phyloP scores from a whole-genome alignment of 257 asterid species.

The Salvia rosmarinus region DNA sequence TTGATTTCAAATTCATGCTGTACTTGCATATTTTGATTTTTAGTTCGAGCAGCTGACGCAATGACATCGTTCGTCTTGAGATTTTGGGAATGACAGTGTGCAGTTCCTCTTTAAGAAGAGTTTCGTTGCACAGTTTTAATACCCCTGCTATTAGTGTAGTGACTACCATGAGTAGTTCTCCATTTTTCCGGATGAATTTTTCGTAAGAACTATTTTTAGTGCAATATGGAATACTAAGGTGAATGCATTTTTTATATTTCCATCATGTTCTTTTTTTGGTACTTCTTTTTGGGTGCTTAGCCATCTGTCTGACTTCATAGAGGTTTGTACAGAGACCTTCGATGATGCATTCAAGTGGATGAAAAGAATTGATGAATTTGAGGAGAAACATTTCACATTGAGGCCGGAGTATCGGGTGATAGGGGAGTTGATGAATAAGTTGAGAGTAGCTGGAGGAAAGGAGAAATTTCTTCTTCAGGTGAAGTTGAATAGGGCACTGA shows the following conservation, averaged over 20 bases:
- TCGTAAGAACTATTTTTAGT: neutral
- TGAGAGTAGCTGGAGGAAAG: conserved; percentile 88
- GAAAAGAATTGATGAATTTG: conserved; percentile 78
- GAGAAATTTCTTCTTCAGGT: conserved; percentile 84
- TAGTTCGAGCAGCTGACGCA: neutral
- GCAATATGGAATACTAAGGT: neutral
- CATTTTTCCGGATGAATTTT: neutral
- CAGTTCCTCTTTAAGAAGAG: neutral
- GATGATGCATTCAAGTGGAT: conserved; percentile 74
- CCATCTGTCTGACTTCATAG: conserved; percentile 28
- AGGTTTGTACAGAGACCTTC: conserved; percentile 63
- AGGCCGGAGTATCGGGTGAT: conserved; percentile 88
- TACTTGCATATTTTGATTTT: neutral
- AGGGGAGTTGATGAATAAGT: conserved; percentile 82
- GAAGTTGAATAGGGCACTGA: conserved; percentile 83
- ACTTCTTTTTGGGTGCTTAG: neutral
- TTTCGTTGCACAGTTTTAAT: neutral
- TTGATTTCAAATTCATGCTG: neutral
- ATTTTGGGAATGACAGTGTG: neutral
- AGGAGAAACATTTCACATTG: conserved; percentile 69
- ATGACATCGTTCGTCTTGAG: neutral
- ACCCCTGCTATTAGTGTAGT: neutral
- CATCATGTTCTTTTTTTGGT: neutral
- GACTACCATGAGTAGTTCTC: neutral
- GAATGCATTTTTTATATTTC: conserved; percentile 15